These are phyloP conservation scores for Verticillium tricorpus DNA, from an alignment of 2,329 filamentous ascomycete species.

Conservation along the genomic window DNA sequence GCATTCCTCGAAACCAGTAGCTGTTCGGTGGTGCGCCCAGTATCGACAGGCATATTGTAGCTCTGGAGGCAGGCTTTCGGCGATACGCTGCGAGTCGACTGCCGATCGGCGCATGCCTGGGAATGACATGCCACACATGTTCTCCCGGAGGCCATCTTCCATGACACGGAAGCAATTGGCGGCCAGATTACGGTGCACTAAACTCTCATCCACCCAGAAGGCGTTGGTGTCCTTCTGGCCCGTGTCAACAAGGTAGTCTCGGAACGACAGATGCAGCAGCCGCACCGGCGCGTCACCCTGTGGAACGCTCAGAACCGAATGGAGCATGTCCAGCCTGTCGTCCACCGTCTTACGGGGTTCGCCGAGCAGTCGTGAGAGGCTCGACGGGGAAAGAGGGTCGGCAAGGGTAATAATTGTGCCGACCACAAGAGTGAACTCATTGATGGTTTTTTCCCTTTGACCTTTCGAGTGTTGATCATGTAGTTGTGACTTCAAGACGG, in stretches of 20 bases:
- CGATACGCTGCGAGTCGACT: conserved; percentile 16
- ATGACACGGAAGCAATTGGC: conserved; percentile 30
- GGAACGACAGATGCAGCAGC: conserved; percentile 30
- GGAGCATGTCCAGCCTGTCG: conserved; percentile 20
- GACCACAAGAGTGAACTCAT: conserved; percentile 22
- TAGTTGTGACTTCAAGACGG: conserved; percentile 12
- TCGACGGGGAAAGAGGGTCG: conserved; percentile 21
- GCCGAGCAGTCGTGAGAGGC: conserved; percentile 21
- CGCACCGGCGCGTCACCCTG: conserved; percentile 16
- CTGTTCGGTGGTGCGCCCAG: conserved; percentile 29
- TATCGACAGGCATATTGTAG: conserved; percentile 35
- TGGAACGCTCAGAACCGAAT: conserved; percentile 29
- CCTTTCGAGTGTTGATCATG: not conserved
- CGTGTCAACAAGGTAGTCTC: conserved; percentile 29
- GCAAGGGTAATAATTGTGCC: conserved; percentile 24
- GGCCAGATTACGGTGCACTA: conserved; percentile 24
- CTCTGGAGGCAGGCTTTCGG: conserved; percentile 19
- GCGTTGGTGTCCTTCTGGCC: conserved; percentile 16
- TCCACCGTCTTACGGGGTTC: conserved; percentile 13
- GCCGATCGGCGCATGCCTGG: conserved; percentile 19
- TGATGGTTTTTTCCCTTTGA: conserved; percentile 7
- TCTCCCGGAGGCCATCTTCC: conserved; percentile 21
- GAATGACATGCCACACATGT: conserved; percentile 28
- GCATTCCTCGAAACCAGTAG: conserved; percentile 18
- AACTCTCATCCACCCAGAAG: conserved; percentile 31